Percentiles rank a stretch among this genome's conserved stretches.
These are phyloP conservation scores for Centaurea solstitialis DNA, from an alignment of 129 eudicot genomes.

Conservation along the genomic window DNA sequence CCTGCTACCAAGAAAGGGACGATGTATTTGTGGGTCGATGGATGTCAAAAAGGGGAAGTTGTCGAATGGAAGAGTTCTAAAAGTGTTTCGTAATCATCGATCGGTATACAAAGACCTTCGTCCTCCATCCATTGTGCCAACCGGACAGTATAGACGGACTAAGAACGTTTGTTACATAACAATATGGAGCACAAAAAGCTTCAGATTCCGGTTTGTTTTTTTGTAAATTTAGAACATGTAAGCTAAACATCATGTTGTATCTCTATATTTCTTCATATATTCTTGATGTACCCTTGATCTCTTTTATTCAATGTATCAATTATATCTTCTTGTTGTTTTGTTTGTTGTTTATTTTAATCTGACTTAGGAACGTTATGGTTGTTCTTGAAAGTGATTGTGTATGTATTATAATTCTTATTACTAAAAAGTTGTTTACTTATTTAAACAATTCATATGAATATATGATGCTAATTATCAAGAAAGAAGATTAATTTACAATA, in stretches of 20 bases:
- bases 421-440: too few relatives aligned
- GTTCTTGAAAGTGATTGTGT: too few relatives aligned
- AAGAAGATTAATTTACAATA: too few relatives aligned
- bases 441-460: too few relatives aligned
- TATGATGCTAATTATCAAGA: too few relatives aligned
- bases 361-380: too few relatives aligned
- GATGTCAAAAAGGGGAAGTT: neutral
- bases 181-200: neutral
- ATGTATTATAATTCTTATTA: too few relatives aligned
- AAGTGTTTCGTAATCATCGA: neutral
- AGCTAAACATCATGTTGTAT: neutral
- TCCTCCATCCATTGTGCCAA: neutral
- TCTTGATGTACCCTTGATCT: neutral
- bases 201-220: neutral
- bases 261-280: neutral
- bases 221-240: neutral
- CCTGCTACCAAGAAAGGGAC: conserved; percentile 24
- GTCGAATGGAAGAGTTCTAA: neutral
- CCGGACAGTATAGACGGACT: neutral
- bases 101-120: neutral
- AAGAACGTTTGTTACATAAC: neutral
- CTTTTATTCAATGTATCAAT: neutral
- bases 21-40: conserved; percentile 7
- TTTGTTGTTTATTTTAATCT: neutral
- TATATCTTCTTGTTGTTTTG: neutral